Percentiles rank a stretch among this genome's conserved stretches.
These are phyloP conservation scores for Chrysanthemum seticuspe DNA, from an alignment of 129 eudicot species.

Conservation along the genomic window DNA sequence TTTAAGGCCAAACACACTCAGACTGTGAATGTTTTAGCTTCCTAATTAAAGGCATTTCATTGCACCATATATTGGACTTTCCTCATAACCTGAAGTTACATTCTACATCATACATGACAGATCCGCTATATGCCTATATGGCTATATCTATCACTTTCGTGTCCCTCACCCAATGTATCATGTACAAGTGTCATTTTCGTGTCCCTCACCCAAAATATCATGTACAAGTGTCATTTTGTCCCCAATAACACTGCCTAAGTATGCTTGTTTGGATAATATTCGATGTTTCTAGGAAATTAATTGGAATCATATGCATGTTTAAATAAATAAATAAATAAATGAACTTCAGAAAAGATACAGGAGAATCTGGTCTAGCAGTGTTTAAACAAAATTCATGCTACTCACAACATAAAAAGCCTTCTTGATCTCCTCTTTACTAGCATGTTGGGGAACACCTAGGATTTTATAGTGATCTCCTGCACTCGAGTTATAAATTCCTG, in stretches of 20 bases:
- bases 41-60: neutral
- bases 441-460: conserved; percentile 74
- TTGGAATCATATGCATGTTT: neutral
- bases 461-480: conserved; percentile 64
- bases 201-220: neutral
- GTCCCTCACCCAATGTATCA: neutral
- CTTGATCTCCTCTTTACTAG: conserved; percentile 76
- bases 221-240: neutral
- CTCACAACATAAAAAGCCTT: conserved; percentile 87
- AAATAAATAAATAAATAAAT: neutral
- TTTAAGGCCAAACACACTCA: neutral
- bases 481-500: conserved; percentile 46
- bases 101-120: neutral
- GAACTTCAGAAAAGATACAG: neutral
- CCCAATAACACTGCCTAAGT: neutral
- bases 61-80: neutral
- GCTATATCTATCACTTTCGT: neutral
- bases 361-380: neutral
- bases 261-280: neutral
- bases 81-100: neutral
- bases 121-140: too few species aligned
- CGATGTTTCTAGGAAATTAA: neutral
- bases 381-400: conserved; percentile 13
- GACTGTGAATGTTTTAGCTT: neutral
- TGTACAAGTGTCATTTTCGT: neutral